phyloP scores from a whole-genome alignment of 2,329 filamentous ascomycete genomes.

The Purpureocillium lavendulum region DNA sequence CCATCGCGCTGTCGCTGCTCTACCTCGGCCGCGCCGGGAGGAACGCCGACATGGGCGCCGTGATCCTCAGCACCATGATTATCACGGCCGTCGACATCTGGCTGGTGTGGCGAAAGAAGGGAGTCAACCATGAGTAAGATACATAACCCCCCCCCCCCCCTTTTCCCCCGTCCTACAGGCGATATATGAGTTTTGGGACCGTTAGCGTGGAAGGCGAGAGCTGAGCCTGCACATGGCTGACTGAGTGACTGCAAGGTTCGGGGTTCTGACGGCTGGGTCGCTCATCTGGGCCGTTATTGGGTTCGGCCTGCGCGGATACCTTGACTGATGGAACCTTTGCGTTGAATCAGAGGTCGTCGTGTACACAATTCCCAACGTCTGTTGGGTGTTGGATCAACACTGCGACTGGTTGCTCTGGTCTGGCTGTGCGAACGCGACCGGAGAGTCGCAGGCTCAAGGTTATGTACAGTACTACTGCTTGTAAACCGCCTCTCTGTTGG shows the following conservation, averaged over 20 bases:
- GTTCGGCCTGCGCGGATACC: conserved; percentile 5
- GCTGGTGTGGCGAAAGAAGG: conserved; percentile 7
- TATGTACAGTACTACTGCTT: too few species aligned
- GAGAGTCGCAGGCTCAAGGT: too few species aligned
- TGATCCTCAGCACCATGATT: conserved; percentile 11
- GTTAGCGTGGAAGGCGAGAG: too few species aligned
- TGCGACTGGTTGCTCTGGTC: too few species aligned
- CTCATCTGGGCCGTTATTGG: conserved; percentile 6
- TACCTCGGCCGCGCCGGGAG: conserved; percentile 1
- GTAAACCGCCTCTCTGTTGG: too few species aligned
- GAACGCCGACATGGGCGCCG: conserved; percentile 9
- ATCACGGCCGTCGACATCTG: conserved; percentile 10
- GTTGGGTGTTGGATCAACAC: too few species aligned
- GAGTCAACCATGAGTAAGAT: conserved; percentile 7
- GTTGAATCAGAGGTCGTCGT: too few species aligned
- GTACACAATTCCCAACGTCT: too few species aligned
- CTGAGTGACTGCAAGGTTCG: background rate
- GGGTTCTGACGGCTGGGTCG: conserved; percentile 1
- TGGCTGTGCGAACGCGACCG: too few species aligned
- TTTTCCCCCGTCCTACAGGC: too few species aligned
- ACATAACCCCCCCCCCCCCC: background rate
- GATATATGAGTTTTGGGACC: too few species aligned
- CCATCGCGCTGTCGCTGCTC: conserved; percentile 8
- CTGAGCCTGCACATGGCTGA: too few species aligned
- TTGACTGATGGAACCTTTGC: conserved; percentile 6